Base-by-base conservation (phyloP, 1,284 basidiomycete genomes). In the Melampsora medusae region DNA sequence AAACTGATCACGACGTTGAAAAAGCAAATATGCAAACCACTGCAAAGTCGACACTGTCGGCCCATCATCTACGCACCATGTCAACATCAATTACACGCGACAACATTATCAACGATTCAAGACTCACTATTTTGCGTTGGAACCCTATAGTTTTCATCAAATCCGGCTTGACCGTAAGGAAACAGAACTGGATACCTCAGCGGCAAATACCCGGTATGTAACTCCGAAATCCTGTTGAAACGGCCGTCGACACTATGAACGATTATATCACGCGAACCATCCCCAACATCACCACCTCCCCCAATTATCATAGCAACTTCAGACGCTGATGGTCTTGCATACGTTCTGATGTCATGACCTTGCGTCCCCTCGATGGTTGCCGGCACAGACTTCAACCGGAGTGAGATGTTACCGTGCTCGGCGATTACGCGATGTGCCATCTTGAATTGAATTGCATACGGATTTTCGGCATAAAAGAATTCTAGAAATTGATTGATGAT, bases 151-250 rank as follows among this genome's bases (percentile, higher is more conserved):
- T 6, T 6, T 17, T 12, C 22, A 16, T 35, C 22, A 19, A 28
- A 68, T 16, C 49, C 46, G 10, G 33, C 17, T 33, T 68, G 25
- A 12, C 67, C 67, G 35, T 28, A 50, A 4, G 67, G 67, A 16
- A 69, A 69, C 4, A 69, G 25, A 19, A 69, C 9, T 35, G 49
- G 67, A 53, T 59, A 69, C 3, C 53, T 4, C 25, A 69, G 22
- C 10, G 67, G 53, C 3, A 69, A 25, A n/a, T 69, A 69, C 17
- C 49, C 53, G 1, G 28, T n/a, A 22, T 31, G 35, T 9, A 42
- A 19, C 10, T 69, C 53, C 5, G 48, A 38, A 1, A 69, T 6
- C 7, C 50, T n/a, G 2, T 33, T 4, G 2, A 56, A 19, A 1
- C 2, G 4, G 1, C 50, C 53, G 1, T 22, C 53, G 1, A 3